Evolutionary conservation across 331 rosid species (phyloP).

Genomic region (Malus hybrid): DNA sequence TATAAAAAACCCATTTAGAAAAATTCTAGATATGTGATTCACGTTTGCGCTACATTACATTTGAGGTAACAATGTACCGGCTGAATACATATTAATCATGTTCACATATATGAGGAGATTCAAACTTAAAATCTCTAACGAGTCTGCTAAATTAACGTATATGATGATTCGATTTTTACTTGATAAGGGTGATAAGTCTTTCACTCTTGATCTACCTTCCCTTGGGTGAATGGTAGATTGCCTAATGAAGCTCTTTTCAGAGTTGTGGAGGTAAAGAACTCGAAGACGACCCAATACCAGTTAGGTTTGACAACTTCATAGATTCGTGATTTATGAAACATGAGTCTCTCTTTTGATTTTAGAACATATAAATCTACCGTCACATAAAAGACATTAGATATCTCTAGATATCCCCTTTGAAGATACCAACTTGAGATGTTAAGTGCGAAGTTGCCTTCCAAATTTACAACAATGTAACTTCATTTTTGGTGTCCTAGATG

Average conservation of each 20-base stretch:
- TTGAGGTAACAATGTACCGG: too few species aligned
- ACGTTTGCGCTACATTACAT: too few species aligned
- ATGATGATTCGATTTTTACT: too few species aligned
- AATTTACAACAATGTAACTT: neutral
- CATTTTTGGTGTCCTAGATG: neutral
- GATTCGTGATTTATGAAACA: neutral
- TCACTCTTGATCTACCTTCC: neutral
- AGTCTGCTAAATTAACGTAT: too few species aligned
- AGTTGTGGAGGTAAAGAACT: neutral
- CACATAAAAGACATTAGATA: neutral
- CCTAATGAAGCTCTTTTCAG: neutral
- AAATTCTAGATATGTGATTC: too few species aligned
- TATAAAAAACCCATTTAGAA: too few species aligned
- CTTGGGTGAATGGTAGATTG: neutral
- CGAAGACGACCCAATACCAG: neutral
- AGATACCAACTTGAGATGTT: neutral
- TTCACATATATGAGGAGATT: too few species aligned
- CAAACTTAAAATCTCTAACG: too few species aligned
- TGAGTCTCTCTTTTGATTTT: neutral
- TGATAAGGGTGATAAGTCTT: too few species aligned
- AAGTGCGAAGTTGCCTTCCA: neutral
- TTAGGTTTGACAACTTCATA: neutral
- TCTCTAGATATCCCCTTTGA: neutral
- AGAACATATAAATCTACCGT: neutral
- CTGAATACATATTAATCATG: too few species aligned